A percentile compares a stretch with the other conserved stretches of the same genome.
Evolutionary conservation across 2,329 filamentous ascomycete genomes (phyloP).

Genomic region (Penicillium sp.): DNA sequence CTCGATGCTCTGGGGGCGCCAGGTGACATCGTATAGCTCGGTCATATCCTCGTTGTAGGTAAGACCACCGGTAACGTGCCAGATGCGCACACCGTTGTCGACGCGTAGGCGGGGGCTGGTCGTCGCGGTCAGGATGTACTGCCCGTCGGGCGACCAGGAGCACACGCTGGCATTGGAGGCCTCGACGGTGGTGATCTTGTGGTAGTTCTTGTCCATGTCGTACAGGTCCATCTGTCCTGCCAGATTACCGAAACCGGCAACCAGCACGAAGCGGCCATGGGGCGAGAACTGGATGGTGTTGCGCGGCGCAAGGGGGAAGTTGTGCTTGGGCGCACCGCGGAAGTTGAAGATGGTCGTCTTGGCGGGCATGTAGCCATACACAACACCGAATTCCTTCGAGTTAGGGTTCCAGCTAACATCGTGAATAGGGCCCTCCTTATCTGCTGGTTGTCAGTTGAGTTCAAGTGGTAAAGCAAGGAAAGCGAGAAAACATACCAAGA

Average conservation of each 20-base stretch:
- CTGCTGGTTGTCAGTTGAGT: slow-evolving; percentile 39
- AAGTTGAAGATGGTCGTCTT: slow-evolving; percentile 98
- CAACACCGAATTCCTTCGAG: slow-evolving; percentile 94
- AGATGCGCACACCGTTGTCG: slow-evolving; percentile 93
- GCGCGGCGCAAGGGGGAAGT: slow-evolving; percentile 79
- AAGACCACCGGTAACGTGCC: slow-evolving; percentile 82
- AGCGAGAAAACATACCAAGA: slow-evolving; percentile 51
- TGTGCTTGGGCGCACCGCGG: slow-evolving; percentile 76
- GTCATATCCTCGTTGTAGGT: slow-evolving; percentile 96
- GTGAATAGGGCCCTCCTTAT: slow-evolving; percentile 97
- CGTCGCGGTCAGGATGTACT: slow-evolving; percentile 94
- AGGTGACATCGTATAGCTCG: slow-evolving; percentile 86
- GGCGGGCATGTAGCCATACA: slow-evolving; percentile 98
- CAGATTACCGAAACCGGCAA: slow-evolving; percentile 95
- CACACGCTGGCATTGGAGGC: slow-evolving; percentile 94
- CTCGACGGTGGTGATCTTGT: slow-evolving; percentile 90
- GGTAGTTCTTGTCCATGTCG: slow-evolving; percentile 89
- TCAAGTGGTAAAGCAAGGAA: not conserved
- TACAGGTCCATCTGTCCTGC: slow-evolving; percentile 98
- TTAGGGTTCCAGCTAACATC: slow-evolving; percentile 98
- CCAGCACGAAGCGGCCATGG: slow-evolving; percentile 84
- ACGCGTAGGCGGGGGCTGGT: slow-evolving; percentile 92
- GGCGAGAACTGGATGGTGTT: slow-evolving; percentile 97
- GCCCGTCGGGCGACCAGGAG: slow-evolving; percentile 95
- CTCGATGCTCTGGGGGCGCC: slow-evolving; percentile 71